phyloP scores from a whole-genome alignment of 164 flowering plant species.

The Malania oleifera region DNA sequence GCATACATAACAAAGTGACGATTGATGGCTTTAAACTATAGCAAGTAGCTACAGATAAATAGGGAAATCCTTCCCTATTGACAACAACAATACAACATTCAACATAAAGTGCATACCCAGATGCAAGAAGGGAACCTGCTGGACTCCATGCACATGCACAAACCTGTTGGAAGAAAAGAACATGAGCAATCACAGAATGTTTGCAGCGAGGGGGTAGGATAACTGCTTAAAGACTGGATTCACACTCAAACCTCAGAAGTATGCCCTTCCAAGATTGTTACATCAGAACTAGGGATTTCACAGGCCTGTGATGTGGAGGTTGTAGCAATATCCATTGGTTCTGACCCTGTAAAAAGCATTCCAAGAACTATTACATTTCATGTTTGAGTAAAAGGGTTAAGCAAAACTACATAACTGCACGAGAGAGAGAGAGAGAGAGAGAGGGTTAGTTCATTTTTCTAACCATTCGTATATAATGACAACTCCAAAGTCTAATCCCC shows the following conservation, averaged over 20 bases:
- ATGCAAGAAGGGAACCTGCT: conserved; percentile 85
- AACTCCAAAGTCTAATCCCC: too few species aligned
- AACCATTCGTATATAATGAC: too few species aligned
- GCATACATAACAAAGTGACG: too few species aligned
- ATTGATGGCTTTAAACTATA: too few species aligned
- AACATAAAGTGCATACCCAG: conserved; percentile 69
- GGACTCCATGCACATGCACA: conserved; percentile 99
- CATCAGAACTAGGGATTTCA: conserved; percentile 78
- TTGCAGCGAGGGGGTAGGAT: background rate
- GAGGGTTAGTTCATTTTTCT: too few species aligned
- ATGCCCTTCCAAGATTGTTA: conserved; percentile 88
- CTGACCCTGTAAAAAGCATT: conserved; percentile 44
- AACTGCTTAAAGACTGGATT: background rate
- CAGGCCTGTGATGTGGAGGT: conserved; percentile 35
- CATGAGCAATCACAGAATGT: background rate
- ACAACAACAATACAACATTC: too few species aligned
- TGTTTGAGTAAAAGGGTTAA: background rate
- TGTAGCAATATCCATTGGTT: conserved; percentile 73
- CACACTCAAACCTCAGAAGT: conserved; percentile 70
- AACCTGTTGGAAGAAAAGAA: conserved; percentile 44
- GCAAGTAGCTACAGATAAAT: too few species aligned
- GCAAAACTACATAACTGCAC: too few species aligned
- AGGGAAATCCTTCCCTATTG: too few species aligned
- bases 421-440: too few species aligned
- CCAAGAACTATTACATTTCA: background rate